These are phyloP conservation scores for Teunomyces pallodes DNA, from an alignment of 805 yeast genomes.

Conservation along the genomic window DNA sequence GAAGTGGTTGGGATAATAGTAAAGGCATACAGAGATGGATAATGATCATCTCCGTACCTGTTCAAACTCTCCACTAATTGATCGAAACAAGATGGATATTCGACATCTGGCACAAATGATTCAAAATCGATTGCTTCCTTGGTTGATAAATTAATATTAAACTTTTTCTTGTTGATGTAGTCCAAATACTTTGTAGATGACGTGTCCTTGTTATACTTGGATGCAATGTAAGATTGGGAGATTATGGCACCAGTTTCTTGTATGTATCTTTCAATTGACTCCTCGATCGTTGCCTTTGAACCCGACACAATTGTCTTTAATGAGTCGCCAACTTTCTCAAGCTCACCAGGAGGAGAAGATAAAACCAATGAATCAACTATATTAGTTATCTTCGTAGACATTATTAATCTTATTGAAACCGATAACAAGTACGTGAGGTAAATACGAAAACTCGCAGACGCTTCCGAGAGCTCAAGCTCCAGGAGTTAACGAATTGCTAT, in stretches of 20 bases:
- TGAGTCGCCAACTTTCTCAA: slow-evolving; percentile 24
- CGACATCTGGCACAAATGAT: slow-evolving; percentile 22
- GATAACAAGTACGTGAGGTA: neutral
- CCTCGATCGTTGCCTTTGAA: slow-evolving; percentile 20
- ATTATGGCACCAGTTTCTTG: slow-evolving; percentile 29
- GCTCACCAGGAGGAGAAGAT: slow-evolving; percentile 41
- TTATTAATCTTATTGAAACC: neutral
- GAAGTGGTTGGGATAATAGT: slow-evolving; percentile 38
- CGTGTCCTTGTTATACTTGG: slow-evolving; percentile 29
- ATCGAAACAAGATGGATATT: slow-evolving; percentile 28
- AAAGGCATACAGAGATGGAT: slow-evolving; percentile 53
- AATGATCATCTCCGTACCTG: slow-evolving; percentile 62
- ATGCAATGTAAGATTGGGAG: slow-evolving; percentile 30
- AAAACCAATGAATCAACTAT: slow-evolving; percentile 30
- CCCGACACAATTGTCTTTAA: slow-evolving; percentile 22
- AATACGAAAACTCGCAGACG: neutral
- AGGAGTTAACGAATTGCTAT: neutral
- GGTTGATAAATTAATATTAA: slow-evolving; percentile 57
- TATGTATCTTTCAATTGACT: slow-evolving; percentile 27
- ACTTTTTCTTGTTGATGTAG: slow-evolving; percentile 43
- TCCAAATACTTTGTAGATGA: slow-evolving; percentile 51
- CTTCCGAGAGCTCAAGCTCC: neutral
- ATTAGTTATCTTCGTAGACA: slow-evolving; percentile 23
- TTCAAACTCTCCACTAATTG: slow-evolving; percentile 33
- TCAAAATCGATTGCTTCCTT: slow-evolving; percentile 55